These are phyloP conservation scores for Aquilaria agallochum DNA, from an alignment of 441 rosid species.

Conservation along the genomic window DNA sequence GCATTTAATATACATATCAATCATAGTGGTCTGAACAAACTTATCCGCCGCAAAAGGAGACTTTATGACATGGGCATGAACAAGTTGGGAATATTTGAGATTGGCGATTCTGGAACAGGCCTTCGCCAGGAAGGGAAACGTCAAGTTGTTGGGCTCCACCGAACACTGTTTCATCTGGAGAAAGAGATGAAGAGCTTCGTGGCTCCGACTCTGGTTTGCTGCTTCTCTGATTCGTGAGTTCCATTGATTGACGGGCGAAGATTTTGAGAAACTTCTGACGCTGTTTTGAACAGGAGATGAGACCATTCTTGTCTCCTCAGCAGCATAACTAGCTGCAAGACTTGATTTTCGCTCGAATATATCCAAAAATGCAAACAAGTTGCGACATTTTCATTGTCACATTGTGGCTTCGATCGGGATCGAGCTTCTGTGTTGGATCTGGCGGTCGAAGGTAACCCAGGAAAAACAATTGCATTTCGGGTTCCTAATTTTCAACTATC, in stretches of 20 bases:
- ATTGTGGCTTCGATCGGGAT: no score
- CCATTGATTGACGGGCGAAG: constrained; percentile 25
- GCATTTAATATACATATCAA: constrained; percentile 46
- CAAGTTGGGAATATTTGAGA: constrained; percentile 18
- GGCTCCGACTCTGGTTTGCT: constrained; percentile 25
- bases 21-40: constrained; percentile 44
- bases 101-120: constrained; percentile 50
- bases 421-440: no score
- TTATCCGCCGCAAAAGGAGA: constrained; percentile 39
- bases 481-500: no score
- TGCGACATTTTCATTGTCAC: no score
- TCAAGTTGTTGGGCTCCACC: constrained; percentile 42
- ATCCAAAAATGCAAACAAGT: no score
- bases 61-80: constrained; percentile 45
- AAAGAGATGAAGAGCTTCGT: constrained; percentile 36
- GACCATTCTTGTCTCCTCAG: constrained; percentile 11
- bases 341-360: no score
- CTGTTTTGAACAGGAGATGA: constrained; percentile 18
- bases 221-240: constrained; percentile 49
- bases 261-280: constrained; percentile 15
- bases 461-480: no score
- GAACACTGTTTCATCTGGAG: constrained; percentile 46
- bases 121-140: constrained; percentile 61
- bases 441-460: no score
- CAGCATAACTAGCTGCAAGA: no score